Percentiles rank a stretch among this genome's conserved stretches.
These are phyloP conservation scores for Eutypella sp. DNA, from an alignment of 2,329 filamentous ascomycete species.

Conservation along the genomic window DNA sequence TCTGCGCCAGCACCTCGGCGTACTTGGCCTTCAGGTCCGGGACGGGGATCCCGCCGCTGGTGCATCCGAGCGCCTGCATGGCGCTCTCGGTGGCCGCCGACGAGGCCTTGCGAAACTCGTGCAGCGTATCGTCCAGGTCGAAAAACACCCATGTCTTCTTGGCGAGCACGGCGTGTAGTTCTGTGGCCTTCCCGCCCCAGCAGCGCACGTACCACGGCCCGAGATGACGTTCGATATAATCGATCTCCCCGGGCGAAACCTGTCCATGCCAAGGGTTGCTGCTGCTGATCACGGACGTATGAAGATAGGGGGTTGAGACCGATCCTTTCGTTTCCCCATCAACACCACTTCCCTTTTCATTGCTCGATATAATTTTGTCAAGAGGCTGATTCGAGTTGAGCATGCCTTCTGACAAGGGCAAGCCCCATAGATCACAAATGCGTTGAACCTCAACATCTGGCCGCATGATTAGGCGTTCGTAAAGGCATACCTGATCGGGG, in stretches of 20 bases:
- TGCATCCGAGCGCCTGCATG: conserved; percentile 26
- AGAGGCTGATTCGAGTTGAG: not conserved
- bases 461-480: not conserved
- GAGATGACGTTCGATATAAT: not conserved
- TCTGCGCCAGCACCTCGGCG: conserved; percentile 25
- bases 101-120: conserved; percentile 39
- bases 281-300: not conserved
- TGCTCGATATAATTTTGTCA: not conserved
- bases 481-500: not conserved
- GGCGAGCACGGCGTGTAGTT: conserved; percentile 7
- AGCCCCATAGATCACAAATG: not conserved
- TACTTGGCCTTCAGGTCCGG: conserved; percentile 24
- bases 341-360: not conserved
- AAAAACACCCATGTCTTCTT: conserved; percentile 37
- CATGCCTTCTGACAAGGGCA: not conserved
- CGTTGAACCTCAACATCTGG: not conserved
- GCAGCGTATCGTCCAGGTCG: conserved; percentile 44
- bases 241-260: not conserved
- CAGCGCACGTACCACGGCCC: not conserved
- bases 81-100: conserved; percentile 27
- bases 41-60: conserved; percentile 8
- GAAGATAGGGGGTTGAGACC: too few species aligned
- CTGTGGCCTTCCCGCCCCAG: not conserved
- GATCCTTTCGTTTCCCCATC: too few species aligned
- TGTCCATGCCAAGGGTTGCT: not conserved